Evolutionary conservation across 768 basidiomycete species (phyloP).

Genomic region (Lyophyllum shimeji): DNA sequence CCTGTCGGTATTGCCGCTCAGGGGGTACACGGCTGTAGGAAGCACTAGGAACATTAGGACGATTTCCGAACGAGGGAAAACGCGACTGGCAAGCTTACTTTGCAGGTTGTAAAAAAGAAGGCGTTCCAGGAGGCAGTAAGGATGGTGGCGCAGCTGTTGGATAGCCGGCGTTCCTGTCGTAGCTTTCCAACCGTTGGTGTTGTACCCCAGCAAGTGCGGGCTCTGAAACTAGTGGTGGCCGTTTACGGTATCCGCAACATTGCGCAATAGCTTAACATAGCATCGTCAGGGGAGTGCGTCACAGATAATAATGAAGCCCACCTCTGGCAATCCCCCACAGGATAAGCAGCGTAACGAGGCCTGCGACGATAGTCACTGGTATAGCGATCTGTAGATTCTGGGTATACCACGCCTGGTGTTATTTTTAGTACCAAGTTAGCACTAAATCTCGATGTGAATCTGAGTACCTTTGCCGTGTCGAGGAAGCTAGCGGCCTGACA

Average conservation of each 20-base stretch:
- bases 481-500: constrained; percentile 62
- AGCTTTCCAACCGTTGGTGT: constrained; percentile 20
- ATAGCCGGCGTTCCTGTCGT: constrained; percentile 20
- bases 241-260: constrained; percentile 30
- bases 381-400: constrained; percentile 80
- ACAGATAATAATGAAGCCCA: constrained; percentile 21
- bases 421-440: constrained; percentile 6
- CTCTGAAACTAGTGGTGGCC: constrained; percentile 1
- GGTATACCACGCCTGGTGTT: constrained; percentile 63
- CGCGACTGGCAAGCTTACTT: constrained; percentile 22
- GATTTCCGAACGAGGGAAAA: not conserved
- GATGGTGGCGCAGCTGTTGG: constrained; percentile 15
- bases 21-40: constrained; percentile 28
- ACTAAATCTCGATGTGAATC: constrained; percentile 9
- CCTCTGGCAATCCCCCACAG: constrained; percentile 49
- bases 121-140: constrained; percentile 13
- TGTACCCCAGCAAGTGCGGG: constrained; percentile 12
- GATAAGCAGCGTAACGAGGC: constrained; percentile 57
- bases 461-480: constrained; percentile 57
- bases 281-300: not conserved
- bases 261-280: constrained; percentile 29
- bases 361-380: constrained; percentile 74
- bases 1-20: constrained; percentile 17
- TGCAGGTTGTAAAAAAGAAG: constrained; percentile 9
- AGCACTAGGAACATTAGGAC: constrained; percentile 1